phyloP scores from a whole-genome alignment of 148 eudicot species.

The Bassia scoparia region DNA sequence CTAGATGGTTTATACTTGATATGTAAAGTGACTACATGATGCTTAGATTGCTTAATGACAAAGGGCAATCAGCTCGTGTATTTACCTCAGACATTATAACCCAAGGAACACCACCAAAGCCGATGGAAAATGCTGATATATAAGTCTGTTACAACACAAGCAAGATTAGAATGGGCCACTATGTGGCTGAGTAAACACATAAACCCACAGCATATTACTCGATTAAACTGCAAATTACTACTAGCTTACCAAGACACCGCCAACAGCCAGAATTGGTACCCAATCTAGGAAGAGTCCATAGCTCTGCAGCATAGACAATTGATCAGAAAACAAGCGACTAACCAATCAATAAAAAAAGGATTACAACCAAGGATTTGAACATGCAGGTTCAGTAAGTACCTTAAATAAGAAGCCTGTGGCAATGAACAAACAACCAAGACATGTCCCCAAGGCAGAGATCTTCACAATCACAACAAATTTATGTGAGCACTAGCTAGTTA shows the following conservation, averaged over 20 bases:
- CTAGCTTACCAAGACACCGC: conserved; percentile 67
- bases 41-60: background rate
- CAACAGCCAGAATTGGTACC: conserved; percentile 64
- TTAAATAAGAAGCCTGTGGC: conserved; percentile 66
- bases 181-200: background rate
- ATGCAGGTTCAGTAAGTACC: conserved; percentile 31
- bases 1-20: no score
- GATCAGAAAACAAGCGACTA: background rate
- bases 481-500: background rate
- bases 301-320: conserved; percentile 33
- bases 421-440: conserved; percentile 61
- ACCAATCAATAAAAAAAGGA: background rate
- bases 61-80: background rate
- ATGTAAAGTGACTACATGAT: background rate
- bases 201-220: background rate
- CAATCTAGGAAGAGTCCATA: conserved; percentile 44
- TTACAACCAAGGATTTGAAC: background rate
- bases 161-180: background rate
- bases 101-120: conserved; percentile 90
- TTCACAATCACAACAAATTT: conserved; percentile 20
- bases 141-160: conserved; percentile 41
- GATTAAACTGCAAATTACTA: background rate
- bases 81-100: conserved; percentile 91
- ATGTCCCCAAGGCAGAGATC: conserved; percentile 74
- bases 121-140: conserved; percentile 60